Evolutionary conservation across 164 flowering plant species (phyloP), one percentile per base, ranked within the genome.

Genomic region (Tetrastigma voinierianum): DNA sequence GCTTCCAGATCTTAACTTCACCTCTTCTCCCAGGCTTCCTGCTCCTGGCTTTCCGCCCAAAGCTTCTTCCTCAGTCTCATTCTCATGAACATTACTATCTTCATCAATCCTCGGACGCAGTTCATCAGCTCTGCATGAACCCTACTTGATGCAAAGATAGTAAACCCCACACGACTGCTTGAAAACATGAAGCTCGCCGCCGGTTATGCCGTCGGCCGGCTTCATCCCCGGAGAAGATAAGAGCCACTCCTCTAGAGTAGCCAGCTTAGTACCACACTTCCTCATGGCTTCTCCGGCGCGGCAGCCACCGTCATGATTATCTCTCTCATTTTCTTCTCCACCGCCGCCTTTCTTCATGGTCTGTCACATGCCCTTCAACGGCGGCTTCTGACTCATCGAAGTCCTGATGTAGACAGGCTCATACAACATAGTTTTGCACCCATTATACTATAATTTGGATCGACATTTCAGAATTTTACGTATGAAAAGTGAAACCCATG

Each of bases 1-100:
- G n/a, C n/a, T 48, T 77, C 83, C 15, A 85, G 85, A 12, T 62
- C 65, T 76, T 64, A 84, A 84, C 45, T 74, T 76, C 62, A 84
- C 88, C 64, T 47, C n/a, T 78, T 73, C 75, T 81, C 47, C 65
- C 68, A 45, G 21, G 4, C 60, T 74, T 75, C 64, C 60, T 70
- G 64, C 71, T 73, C 66, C 23, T 56, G 65, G n/a, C n/a, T 68
- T 74, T 67, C 68, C n/a, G n/a, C n/a, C n/a, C n/a, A n/a, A n/a
- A n/a, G n/a, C 59, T 62, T 17, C 57, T 54, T 10, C 44, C 14
- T 13, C 4, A 10, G 19, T 16, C 40, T 52, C 66, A n/a, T 32
- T 32, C 62, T 32, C 32, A 40, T 19, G 10, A 32, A 3, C 6
- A 32, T 32, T 7, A 3, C 40, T n/a, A n/a, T n/a, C 40, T 32